Percentiles rank a stretch among this genome's conserved stretches.
phyloP scores from a whole-genome alignment of 2,329 filamentous ascomycete genomes.

The Claviceps capensis region DNA sequence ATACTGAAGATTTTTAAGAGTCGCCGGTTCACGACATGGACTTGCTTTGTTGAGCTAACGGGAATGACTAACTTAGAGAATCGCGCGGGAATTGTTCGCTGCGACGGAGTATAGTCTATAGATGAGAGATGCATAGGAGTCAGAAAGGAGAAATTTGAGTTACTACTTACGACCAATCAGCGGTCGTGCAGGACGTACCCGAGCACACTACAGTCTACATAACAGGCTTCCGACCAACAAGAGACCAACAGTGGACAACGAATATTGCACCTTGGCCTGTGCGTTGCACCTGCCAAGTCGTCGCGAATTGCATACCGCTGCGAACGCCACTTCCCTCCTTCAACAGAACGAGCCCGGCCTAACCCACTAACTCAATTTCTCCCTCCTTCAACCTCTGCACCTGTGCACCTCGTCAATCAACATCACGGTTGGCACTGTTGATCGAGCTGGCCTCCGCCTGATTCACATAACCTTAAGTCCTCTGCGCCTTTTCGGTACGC shows the following conservation, averaged over 20 bases:
- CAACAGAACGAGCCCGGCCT: constrained; percentile 1
- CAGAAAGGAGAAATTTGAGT: neutral
- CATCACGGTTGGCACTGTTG: constrained; percentile 1
- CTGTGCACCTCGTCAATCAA: neutral
- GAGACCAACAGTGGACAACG: too few species aligned
- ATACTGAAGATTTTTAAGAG: neutral
- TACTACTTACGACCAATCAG: neutral
- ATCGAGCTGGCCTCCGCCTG: neutral
- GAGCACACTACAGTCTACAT: too few species aligned
- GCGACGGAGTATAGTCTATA: neutral
- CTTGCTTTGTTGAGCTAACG: neutral
- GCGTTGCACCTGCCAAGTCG: neutral
- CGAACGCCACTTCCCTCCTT: constrained; percentile 2
- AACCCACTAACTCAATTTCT: neutral
- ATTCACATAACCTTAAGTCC: neutral
- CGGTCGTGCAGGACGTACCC: neutral
- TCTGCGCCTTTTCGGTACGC: neutral
- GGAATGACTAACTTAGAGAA: neutral
- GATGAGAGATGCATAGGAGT: neutral
- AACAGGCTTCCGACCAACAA: neutral
- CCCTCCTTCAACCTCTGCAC: constrained; percentile 2
- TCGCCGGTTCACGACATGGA: neutral
- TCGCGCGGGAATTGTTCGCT: neutral
- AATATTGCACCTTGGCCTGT: neutral
- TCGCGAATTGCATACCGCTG: neutral